Base-by-base conservation (phyloP, 371 early-diverging fungal genomes). In the Circinella minor region DNA sequence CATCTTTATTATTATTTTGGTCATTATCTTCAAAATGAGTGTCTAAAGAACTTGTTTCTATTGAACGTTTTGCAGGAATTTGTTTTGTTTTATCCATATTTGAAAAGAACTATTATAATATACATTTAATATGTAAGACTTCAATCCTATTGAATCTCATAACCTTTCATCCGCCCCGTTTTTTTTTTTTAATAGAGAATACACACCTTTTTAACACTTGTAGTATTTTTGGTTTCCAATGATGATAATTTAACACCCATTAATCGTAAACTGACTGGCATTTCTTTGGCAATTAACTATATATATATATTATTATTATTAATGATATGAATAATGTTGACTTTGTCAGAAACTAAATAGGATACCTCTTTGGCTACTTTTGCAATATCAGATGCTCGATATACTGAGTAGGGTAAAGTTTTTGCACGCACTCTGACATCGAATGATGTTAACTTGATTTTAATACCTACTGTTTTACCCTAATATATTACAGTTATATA, bases 171-270 rank as follows among this genome's bases (percentile, higher is more conserved):
- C 27, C 27, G 27, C 27, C 27, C 3, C 38, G 4, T 61, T 36
- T 37, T 10, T 14, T 7, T 37, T n/a, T 34, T 9, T 17, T 14
- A 36, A 34, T 36, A n/a, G 43, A 36, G 51, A 18, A 6, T 47
- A 39, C 61, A 34, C 11, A 81, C 83, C 71, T 76, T 79, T 63
- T 70, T 71, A 27, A 84, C 74, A 61, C 74, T 74, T 61, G 76
- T 69, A 37, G 77, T 76, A 54, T 76, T 71, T 4, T 65, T 68
- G 10, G 55, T 72, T 51, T 75, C 72, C 14, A 84, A 61, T 3
- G 72, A 69, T 39, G 85, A 73, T 37, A 82, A 43, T 18, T 79
- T 75, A 43, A 84, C 65, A 1, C 85, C 85, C 85, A 84, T 84
- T 4, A 84, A 49, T 39, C 85, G 70, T 17, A 84, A 68, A 47